Base-by-base conservation (phyloP, 2,329 filamentous ascomycete genomes). In the Sporothrix luriei region DNA sequence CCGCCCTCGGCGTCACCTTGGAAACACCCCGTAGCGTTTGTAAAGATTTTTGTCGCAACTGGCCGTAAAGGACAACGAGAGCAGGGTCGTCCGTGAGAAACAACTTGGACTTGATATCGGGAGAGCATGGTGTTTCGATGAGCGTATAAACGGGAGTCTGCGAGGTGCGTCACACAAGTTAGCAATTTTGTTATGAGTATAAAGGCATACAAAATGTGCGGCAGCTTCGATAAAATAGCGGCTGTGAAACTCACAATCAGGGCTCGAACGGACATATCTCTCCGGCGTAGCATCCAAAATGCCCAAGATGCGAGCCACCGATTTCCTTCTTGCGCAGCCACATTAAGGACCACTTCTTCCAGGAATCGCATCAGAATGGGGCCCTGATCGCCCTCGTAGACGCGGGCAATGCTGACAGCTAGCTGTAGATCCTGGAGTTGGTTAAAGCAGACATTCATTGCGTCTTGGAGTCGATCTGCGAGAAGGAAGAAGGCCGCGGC, bases 261-360 rank as follows among this genome's bases (percentile, higher is more conserved):
- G 7, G 91, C 88, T 67, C 92, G 88, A 7, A 97, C 93, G 6
- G 94, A 91, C 83, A 93, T 91, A 74, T 96, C 91, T 71, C 90
- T 88, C 72, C 91, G 87, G 49, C 88, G 88, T 5, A 98, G 84
- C 85, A 97, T 92, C 90, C 93, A 97, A 77, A 97, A 97, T 2
- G 92, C 92, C 95, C 95, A 99, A 0, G 91, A 95, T 13, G 94
- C 92, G 70, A 97, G 87, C 94, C 95, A 99, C 70, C 94, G 86
- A 76, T 99, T 94, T 2, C 93, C 93, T 73, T 94, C 89, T 52
- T 88, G 85, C 0, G 91, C 88, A 21, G 95, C 95, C 72, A 91
- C 81, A 0, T 89, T 87, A 0, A 98, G 83, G 1, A 98, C 87
- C 71, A 90, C 91, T 13, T 97, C 91, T 75, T 92, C 87, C 1